Evolutionary conservation across 768 basidiomycete species (phyloP).

Genomic region (Sarcomyxa edulis): DNA sequence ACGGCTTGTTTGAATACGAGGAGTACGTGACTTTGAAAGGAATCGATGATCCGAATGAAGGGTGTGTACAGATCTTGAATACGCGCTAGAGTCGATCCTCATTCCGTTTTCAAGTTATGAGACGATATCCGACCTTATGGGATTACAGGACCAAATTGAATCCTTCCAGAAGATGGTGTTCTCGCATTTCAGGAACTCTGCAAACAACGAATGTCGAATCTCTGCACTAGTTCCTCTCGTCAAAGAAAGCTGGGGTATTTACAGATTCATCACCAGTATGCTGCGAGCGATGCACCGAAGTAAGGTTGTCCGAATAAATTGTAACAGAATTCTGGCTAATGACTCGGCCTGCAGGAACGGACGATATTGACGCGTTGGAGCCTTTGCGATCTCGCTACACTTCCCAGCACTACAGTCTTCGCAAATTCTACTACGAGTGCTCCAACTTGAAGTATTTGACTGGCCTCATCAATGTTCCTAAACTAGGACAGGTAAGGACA

Average conservation of each 20-base stretch:
- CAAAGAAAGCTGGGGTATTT: slow-evolving; percentile 99
- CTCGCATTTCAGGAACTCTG: slow-evolving; percentile 84
- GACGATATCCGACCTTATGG: slow-evolving; percentile 97
- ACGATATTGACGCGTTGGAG: slow-evolving; percentile 83
- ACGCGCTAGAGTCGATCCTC: no score
- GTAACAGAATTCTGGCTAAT: slow-evolving; percentile 5
- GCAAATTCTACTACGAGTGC: slow-evolving; percentile 99
- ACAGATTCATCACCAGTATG: slow-evolving; percentile 99
- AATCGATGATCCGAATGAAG: slow-evolving; percentile 98
- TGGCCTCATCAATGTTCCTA: slow-evolving; percentile 96
- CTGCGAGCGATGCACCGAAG: slow-evolving; percentile 93
- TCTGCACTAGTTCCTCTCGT: slow-evolving; percentile 94
- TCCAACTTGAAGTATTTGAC: slow-evolving; percentile 98
- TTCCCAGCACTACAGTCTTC: slow-evolving; percentile 87
- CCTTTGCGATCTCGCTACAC: slow-evolving; percentile 84
- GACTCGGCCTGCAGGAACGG: slow-evolving; percentile 64
- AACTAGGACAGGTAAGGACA: slow-evolving; percentile 75
- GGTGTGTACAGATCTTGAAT: slow-evolving; percentile 46
- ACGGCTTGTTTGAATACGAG: slow-evolving; percentile 98
- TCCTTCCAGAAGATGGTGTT: slow-evolving; percentile 98
- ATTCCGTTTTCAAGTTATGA: slow-evolving; percentile 74
- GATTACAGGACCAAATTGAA: slow-evolving; percentile 96
- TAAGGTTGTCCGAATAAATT: slow-evolving; percentile 27
- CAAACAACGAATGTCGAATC: slow-evolving; percentile 97
- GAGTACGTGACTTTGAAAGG: slow-evolving; percentile 97